phyloP scores from a whole-genome alignment of 2,329 filamentous ascomycete genomes.

The Macroventuria anomochaeta region DNA sequence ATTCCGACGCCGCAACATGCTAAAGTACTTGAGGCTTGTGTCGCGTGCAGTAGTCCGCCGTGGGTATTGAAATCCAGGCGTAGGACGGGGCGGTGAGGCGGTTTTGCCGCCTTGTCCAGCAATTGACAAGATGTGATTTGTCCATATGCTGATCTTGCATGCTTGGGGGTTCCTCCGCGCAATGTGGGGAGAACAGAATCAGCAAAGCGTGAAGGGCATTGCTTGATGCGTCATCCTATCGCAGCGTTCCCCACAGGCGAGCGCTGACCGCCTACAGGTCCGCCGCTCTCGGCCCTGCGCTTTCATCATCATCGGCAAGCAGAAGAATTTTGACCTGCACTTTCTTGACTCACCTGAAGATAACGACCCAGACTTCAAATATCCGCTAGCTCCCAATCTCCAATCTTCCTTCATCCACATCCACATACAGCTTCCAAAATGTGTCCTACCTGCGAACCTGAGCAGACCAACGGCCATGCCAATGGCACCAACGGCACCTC shows the following conservation, averaged over 20 bases:
- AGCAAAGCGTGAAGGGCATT: slow-evolving; percentile 14
- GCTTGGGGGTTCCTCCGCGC: slow-evolving; percentile 11
- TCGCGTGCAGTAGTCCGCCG: slow-evolving; percentile 12
- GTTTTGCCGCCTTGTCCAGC: slow-evolving; percentile 12
- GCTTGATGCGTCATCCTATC: slow-evolving; percentile 17
- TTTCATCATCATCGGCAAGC: slow-evolving; percentile 41
- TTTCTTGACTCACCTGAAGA: slow-evolving; percentile 44
- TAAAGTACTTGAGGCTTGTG: slow-evolving; percentile 8
- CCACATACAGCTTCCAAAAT: slow-evolving; percentile 41
- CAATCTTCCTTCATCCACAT: slow-evolving; percentile 17
- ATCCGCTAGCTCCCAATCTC: slow-evolving; percentile 23
- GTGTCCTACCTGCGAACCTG: slow-evolving; percentile 54
- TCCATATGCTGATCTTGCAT: slow-evolving; percentile 12
- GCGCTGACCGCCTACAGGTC: slow-evolving; percentile 16
- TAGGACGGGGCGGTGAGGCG: slow-evolving; percentile 11
- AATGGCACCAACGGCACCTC: slow-evolving; percentile 54
- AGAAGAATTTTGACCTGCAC: slow-evolving; percentile 39
- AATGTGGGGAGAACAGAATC: slow-evolving; percentile 18
- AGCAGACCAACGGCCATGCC: slow-evolving; percentile 48
- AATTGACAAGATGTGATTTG: slow-evolving; percentile 18
- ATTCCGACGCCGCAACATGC: neutral
- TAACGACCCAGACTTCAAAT: slow-evolving; percentile 36
- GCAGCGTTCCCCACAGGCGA: slow-evolving; percentile 18
- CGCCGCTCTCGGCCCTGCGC: slow-evolving; percentile 37
- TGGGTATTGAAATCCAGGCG: slow-evolving; percentile 2